Conservation (phyloP, 2,329 filamentous ascomycete genomes). For the Monosporascus sp. region DNA sequence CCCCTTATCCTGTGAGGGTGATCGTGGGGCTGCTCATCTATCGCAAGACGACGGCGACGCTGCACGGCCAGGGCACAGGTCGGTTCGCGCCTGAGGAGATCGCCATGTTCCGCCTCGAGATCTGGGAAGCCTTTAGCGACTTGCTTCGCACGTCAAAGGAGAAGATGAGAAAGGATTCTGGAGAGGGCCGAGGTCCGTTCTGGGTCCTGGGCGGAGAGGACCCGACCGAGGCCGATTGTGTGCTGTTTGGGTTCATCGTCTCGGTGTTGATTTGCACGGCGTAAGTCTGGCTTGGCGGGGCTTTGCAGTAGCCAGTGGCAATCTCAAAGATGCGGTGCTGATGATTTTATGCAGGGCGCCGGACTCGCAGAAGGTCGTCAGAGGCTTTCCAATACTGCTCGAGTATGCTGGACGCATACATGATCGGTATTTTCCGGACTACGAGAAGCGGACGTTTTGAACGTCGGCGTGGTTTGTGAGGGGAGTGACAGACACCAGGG, state of each 20-base stretch:
- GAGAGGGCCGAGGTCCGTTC: conserved; percentile 34
- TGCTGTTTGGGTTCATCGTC: conserved; percentile 52
- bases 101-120: conserved; percentile 36
- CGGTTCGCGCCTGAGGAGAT: conserved; percentile 47
- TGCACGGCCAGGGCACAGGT: conserved; percentile 52
- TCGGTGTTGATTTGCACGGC: conserved; percentile 46
- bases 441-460: conserved; percentile 31
- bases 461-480: no score
- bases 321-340: conserved; percentile 6
- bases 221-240: conserved; percentile 53
- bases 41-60: conserved; percentile 33
- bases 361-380: conserved; percentile 37
- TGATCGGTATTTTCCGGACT: conserved; percentile 51
- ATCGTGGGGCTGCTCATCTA: conserved; percentile 46
- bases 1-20: conserved; percentile 47
- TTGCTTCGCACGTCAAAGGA: conserved; percentile 34
- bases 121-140: conserved; percentile 47
- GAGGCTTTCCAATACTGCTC: conserved; percentile 39
- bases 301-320: neutral
- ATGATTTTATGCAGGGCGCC: conserved; percentile 34
- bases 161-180: neutral
- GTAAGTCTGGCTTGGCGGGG: conserved; percentile 33
- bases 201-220: conserved; percentile 49
- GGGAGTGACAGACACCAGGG: no score
- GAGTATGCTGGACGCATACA: conserved; percentile 55